Base-by-base conservation (phyloP, 2,329 filamentous ascomycete genomes). In the Pseudofabraea citricarpa region DNA sequence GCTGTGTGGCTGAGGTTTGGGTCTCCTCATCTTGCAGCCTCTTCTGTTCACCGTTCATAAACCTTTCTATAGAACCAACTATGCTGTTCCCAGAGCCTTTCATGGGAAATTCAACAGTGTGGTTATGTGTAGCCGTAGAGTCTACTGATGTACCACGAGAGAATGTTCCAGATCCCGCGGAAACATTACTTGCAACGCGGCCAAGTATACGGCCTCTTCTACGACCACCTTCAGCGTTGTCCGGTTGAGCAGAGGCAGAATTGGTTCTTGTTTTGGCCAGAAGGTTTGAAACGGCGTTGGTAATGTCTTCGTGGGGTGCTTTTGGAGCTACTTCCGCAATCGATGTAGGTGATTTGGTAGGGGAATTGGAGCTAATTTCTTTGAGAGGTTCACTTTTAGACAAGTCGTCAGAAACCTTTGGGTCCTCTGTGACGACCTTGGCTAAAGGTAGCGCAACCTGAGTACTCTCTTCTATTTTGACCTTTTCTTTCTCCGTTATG, bases 181-280 rank as follows among this genome's bases (percentile, higher is more conserved):
- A 81, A 3, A 69, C 69, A 54, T 80, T 81, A 62, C 76, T 80
- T 21, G 75, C 61, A 3, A 75, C 79, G 9, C 79, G 73, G 5
- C 79, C 79, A 3, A 82, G 64, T 44, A 82, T 73, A 31, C 47
- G 42, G 41, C 51, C 51, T 46, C 46, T 53, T 45, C 51, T 51
- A 15, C 56, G 48, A 8, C 40, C 42, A 5, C 41, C 13, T 21
- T 58, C 51, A 2, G 35, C 44, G 2, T 40, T 44, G 6, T 43
- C 26, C 12, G 51, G 40, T 13, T 51, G 51, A 5, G 43, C 27
- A 3, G 50, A 31, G 2, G 43, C 42, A n/a, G n/a, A n/a, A n/a
- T n/a, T n/a, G 10, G 42, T 52, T 47, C 56, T 61, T 2, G 58
- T 54, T 40, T 54, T 61, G 2, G 58, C 55, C 15, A 62, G 57